A percentile compares a stretch with the other conserved stretches of the same genome.
Conservation (phyloP, 495 filamentous ascomycete species). For the Penicillium canescens region DNA sequence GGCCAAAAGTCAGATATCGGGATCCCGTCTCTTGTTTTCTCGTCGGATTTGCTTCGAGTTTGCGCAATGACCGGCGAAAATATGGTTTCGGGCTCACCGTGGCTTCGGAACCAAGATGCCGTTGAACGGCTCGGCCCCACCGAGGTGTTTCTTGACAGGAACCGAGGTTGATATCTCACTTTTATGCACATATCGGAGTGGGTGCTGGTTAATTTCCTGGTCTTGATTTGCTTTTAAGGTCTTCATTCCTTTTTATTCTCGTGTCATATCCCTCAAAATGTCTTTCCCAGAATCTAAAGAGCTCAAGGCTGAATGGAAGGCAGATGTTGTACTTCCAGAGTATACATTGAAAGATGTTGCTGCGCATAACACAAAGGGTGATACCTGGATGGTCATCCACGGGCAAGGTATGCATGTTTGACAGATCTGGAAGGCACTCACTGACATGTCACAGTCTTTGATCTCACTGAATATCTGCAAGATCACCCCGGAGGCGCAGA, state of each 20-base stretch:
- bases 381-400: constrained; percentile 54
- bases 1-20: too few relatives aligned
- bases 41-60: not conserved
- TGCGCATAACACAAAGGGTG: constrained; percentile 44
- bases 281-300: constrained; percentile 15
- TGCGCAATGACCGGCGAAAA: not conserved
- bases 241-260: not conserved
- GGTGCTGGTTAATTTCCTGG: not conserved
- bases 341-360: constrained; percentile 45
- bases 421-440: too few relatives aligned
- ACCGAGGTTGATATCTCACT: too few relatives aligned
- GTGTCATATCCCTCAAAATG: constrained; percentile 6
- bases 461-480: constrained; percentile 49
- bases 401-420: constrained; percentile 42
- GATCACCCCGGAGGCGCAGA: constrained; percentile 58
- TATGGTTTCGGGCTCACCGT: not conserved
- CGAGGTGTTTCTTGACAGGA: not conserved
- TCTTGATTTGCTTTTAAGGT: not conserved
- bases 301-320: constrained; percentile 18
- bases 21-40: too few relatives aligned
- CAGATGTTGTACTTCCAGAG: constrained; percentile 17
- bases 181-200: constrained; percentile 2
- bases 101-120: not conserved
- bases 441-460: constrained; percentile 40
- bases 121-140: not conserved